A percentile compares a stretch with the other conserved stretches of the same genome.
Conservation (phyloP, 2,329 filamentous ascomycete species). For the Pyrenophora teres region DNA sequence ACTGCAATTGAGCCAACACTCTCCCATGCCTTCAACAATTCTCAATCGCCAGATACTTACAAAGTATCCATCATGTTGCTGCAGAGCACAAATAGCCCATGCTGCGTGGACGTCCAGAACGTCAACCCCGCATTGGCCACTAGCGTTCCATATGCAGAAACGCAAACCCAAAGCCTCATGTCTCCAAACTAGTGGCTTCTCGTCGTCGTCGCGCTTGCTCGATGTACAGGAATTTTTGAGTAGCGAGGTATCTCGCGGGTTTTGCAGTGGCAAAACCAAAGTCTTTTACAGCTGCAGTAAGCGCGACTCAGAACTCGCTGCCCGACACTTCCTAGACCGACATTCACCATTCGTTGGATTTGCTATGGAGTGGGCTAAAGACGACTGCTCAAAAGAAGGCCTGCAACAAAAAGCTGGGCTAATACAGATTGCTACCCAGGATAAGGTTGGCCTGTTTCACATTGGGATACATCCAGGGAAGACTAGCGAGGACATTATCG, state of each 20-base stretch:
- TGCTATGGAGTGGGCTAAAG: constrained; percentile 79
- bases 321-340: constrained; percentile 69
- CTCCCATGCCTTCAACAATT: constrained; percentile 1
- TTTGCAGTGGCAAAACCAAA: constrained; percentile 60
- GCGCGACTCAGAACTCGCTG: constrained; percentile 68
- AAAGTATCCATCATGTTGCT: background rate
- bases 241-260: constrained; percentile 67
- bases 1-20: background rate
- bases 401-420: constrained; percentile 75
- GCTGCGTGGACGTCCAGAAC: background rate
- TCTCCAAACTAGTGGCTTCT: constrained; percentile 10
- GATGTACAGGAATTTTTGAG: constrained; percentile 61
- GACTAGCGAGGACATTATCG: constrained; percentile 62
- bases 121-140: constrained; percentile 23
- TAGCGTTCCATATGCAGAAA: constrained; percentile 23
- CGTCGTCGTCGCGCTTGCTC: background rate
- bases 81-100: background rate
- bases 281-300: constrained; percentile 79
- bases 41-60: background rate
- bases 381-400: constrained; percentile 53
- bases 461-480: constrained; percentile 62
- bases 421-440: constrained; percentile 79
- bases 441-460: constrained; percentile 81
- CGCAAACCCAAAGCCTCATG: constrained; percentile 14
- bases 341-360: constrained; percentile 71